phyloP scores from a whole-genome alignment of 2,329 filamentous ascomycete species.

The Colletotrichum kahawae region DNA sequence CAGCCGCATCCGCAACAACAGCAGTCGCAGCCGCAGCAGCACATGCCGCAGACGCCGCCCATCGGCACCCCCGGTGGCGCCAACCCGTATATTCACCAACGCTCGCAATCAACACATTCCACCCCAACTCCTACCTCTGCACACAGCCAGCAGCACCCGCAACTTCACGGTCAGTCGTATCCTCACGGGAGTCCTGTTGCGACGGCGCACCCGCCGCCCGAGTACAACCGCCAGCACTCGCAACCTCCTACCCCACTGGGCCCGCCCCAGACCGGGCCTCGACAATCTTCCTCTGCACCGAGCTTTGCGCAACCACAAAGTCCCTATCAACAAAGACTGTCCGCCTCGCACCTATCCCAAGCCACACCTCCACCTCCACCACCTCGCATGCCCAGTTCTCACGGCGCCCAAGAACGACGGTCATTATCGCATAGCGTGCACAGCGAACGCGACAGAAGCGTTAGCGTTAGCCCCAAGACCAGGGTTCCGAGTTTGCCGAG shows the following conservation, averaged over 20 bases:
- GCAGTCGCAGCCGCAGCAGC: conserved; percentile 33
- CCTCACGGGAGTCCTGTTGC: conserved; percentile 58
- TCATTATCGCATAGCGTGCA: conserved; percentile 61
- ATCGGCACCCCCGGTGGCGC: conserved; percentile 43
- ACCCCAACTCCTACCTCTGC: conserved; percentile 66
- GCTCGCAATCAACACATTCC: conserved; percentile 64
- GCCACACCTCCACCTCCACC: conserved; percentile 35
- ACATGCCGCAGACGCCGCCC: conserved; percentile 49
- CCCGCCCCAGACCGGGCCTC: conserved; percentile 49
- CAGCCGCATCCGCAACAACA: conserved; percentile 31
- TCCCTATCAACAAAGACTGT: conserved; percentile 61
- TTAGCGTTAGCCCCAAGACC: conserved; percentile 83
- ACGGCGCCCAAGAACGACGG: conserved; percentile 54
- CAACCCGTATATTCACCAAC: conserved; percentile 43
- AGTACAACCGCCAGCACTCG: conserved; percentile 54
- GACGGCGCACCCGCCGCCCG: conserved; percentile 47
- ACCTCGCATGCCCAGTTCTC: conserved; percentile 41
- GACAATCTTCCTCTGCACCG: conserved; percentile 45
- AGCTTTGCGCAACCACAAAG: conserved; percentile 59
- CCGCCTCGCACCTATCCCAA: conserved; percentile 30
- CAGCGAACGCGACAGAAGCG: conserved; percentile 70
- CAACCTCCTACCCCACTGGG: conserved; percentile 61
- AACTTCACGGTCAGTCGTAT: conserved; percentile 55
- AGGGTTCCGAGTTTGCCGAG: conserved; percentile 58
- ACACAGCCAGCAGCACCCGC: conserved; percentile 63